Evolutionary conservation across 75 land plant genomes (phyloP).

Genomic region (Picea glauca): DNA sequence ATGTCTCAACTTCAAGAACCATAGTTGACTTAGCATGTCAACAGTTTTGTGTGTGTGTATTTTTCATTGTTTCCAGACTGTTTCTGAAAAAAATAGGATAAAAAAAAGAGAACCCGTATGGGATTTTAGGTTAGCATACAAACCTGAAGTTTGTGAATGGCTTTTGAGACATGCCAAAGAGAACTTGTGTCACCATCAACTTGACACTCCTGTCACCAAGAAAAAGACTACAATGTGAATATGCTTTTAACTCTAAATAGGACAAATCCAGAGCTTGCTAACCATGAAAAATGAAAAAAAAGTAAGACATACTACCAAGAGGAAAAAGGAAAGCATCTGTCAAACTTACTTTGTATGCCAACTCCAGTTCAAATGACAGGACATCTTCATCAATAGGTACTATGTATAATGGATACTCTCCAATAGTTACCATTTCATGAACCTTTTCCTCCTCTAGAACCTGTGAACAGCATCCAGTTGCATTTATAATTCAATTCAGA

Average conservation of each 20-base stretch:
- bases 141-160: conserved; percentile 94
- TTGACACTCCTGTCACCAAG: conserved; percentile 57
- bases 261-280: conserved; percentile 7
- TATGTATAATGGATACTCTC: conserved; percentile 82
- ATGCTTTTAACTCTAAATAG: conserved; percentile 10
- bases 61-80: neutral
- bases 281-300: neutral
- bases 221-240: neutral
- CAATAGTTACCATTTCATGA: conserved; percentile 66
- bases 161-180: conserved; percentile 90
- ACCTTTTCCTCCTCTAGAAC: conserved; percentile 88
- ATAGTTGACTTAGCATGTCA: neutral
- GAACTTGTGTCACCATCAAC: conserved; percentile 93
- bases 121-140: conserved; percentile 4
- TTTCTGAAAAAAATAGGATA: neutral
- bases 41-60: neutral
- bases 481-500: too few species aligned
- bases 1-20: neutral
- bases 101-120: neutral
- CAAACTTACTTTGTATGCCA: conserved; percentile 56
- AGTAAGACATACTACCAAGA: neutral
- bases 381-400: conserved; percentile 97
- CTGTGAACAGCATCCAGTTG: conserved; percentile 23
- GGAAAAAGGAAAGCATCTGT: neutral
- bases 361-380: conserved; percentile 89